Evolutionary conservation across 305 asterid genomes (phyloP).

Genomic region (Stenogyne calaminthoides): DNA sequence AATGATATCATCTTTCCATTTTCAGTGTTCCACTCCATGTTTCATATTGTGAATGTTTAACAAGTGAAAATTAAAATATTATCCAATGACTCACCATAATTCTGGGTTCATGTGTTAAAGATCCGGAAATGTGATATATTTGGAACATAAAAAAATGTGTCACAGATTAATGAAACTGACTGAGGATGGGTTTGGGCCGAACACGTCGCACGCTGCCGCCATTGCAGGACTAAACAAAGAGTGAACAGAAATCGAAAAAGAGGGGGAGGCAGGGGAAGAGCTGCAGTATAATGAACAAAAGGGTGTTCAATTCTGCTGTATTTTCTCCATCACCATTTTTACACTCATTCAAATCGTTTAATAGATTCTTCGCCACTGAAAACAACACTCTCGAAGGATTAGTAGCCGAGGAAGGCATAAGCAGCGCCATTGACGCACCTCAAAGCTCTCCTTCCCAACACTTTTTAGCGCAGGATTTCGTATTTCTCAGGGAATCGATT

Average conservation of each 20-base stretch:
- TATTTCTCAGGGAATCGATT: slow-evolving; percentile 53
- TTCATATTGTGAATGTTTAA: no score
- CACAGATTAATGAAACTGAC: no score
- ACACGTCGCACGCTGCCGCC: neutral
- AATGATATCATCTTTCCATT: no score
- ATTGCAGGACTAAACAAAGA: neutral
- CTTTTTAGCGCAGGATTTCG: slow-evolving; percentile 55
- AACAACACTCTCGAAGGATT: slow-evolving; percentile 38
- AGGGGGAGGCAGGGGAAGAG: neutral
- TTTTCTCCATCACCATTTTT: slow-evolving; percentile 35
- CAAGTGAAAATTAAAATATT: no score
- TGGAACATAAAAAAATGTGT: no score
- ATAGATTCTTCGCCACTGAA: slow-evolving; percentile 44
- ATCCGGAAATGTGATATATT: no score
- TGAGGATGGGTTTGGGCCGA: neutral
- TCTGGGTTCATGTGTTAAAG: no score
- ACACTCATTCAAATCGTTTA: slow-evolving; percentile 37
- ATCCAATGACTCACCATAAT: no score
- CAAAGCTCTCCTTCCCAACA: slow-evolving; percentile 27
- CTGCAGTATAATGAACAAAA: slow-evolving; percentile 48
- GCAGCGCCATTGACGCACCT: slow-evolving; percentile 32
- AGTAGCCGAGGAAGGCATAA: slow-evolving; percentile 34
- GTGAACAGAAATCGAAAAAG: neutral
- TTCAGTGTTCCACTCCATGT: no score
- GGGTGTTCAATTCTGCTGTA: slow-evolving; percentile 40